Base-by-base conservation (phyloP, 163 green algal species). In the Coccomyxa subellipsoidea region DNA sequence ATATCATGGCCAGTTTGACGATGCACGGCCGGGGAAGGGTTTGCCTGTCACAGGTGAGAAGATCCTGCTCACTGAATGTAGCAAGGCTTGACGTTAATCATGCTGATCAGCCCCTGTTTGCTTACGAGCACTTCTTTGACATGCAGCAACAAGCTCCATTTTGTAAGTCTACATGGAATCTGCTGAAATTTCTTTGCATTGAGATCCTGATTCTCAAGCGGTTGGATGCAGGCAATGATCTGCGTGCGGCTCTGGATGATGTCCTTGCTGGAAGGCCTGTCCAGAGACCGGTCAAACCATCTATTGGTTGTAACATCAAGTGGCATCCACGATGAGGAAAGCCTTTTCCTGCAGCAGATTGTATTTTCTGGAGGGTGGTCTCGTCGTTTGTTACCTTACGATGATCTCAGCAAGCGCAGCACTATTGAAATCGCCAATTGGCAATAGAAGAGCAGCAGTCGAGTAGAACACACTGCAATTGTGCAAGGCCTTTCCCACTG, bases 1-100 rank as follows among this genome's bases (percentile, higher is more conserved):
- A 0, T 98, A 97, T 83, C 93, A 96, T 80, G 94, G 94, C 15
- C 94, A 94, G 81, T 91, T 91, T 69, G 92, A 95, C 38, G 69
- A 86, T 36, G 82, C 82, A 29, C 78, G 91, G 18, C 91, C 91
- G 5, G 79, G 80, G 38, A 85, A 88, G 8, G 72, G 53, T 39
- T 15, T 54, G 40, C 77, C 77, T 6, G 40, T 81, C 40, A 81
- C 77, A 81, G 77, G 77, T 72, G 18, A 18, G 34, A 40, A n/a
- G n/a, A n/a, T n/a, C n/a, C n/a, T n/a, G n/a, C n/a, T n/a, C n/a
- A n/a, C n/a, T n/a, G 25, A 1, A 0, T 1, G 32, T 77, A 15
- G 21, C 18, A 27, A 53, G 8, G 27, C 70, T 27, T 7, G 29
- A 47, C 32, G 4, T 9, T 77, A n/a, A 47, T n/a, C 7, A 32